phyloP scores from a whole-genome alignment of 371 early-diverging fungal genomes.

The Zopfochytrium polystomum region DNA sequence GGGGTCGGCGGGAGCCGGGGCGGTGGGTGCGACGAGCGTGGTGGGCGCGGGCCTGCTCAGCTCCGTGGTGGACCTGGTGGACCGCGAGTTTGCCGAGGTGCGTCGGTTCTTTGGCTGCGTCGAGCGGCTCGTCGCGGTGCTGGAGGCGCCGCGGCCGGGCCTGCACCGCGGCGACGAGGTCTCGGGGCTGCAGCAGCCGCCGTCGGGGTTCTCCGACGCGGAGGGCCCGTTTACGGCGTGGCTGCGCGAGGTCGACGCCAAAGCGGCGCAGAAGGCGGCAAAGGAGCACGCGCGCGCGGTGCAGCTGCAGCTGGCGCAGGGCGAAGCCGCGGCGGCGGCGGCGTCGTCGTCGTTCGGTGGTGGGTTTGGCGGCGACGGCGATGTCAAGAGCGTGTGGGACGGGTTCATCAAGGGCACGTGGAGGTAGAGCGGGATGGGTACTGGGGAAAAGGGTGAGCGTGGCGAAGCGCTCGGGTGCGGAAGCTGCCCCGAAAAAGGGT shows the following conservation, averaged over 20 bases:
- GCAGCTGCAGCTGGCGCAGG: too few relatives aligned
- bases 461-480: too few relatives aligned
- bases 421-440: too few relatives aligned
- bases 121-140: constrained; percentile 13
- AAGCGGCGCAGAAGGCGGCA: background rate
- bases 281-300: constrained; percentile 2
- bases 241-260: constrained; percentile 15
- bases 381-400: too few relatives aligned
- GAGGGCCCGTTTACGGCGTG: constrained; percentile 22
- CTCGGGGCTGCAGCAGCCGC: background rate
- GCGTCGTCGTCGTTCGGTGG: background rate
- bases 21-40: background rate
- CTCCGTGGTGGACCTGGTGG: constrained; percentile 16
- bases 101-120: constrained; percentile 17
- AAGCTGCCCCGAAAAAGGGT: too few relatives aligned
- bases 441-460: too few relatives aligned
- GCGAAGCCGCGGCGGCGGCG: background rate
- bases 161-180: background rate
- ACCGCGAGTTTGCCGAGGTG: constrained; percentile 18
- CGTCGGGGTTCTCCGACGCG: background rate
- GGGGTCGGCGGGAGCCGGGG: constrained; percentile 11
- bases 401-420: too few relatives aligned
- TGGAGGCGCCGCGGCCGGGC: constrained; percentile 19
- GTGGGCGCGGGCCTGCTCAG: background rate
- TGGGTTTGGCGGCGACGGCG: too few relatives aligned